Conservation (phyloP, 2,329 filamentous ascomycete species). For the Ophiostoma sp. region DNA sequence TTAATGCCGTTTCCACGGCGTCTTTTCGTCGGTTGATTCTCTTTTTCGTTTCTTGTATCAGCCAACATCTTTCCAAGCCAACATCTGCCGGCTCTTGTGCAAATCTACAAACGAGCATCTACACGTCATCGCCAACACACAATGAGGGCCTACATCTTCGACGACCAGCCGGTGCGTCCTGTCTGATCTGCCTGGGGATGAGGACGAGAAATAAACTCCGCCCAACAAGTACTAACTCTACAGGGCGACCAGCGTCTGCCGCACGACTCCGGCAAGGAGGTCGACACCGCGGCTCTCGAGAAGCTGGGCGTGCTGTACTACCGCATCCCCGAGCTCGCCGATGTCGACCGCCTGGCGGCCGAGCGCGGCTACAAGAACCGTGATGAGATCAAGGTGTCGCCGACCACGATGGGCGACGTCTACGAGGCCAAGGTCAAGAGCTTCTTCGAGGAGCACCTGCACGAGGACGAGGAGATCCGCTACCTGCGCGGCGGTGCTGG, state of each 20-base stretch:
- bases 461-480: conserved; percentile 97
- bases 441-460: conserved; percentile 93
- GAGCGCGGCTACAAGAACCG: conserved; percentile 87
- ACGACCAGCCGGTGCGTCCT: conserved; percentile 47
- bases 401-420: conserved; percentile 71
- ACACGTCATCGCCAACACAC: conserved; percentile 26
- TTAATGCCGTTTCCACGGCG: neutral
- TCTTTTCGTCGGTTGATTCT: neutral
- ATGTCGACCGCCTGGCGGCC: conserved; percentile 68
- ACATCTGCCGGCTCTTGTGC: neutral
- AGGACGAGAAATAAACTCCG: no score
- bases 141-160: conserved; percentile 57
- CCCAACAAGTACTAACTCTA: neutral
- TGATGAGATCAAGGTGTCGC: conserved; percentile 86
- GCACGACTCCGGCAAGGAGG: conserved; percentile 74
- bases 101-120: neutral
- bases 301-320: conserved; percentile 77
- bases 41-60: neutral
- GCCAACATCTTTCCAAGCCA: neutral
- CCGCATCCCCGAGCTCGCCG: conserved; percentile 56
- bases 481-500: conserved; percentile 86
- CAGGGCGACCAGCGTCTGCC: conserved; percentile 90
- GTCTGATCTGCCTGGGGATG: neutral
- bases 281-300: conserved; percentile 61
- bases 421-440: conserved; percentile 92